Conservation (phyloP, 331 rosid species). For the Telfairia occidentalis region DNA sequence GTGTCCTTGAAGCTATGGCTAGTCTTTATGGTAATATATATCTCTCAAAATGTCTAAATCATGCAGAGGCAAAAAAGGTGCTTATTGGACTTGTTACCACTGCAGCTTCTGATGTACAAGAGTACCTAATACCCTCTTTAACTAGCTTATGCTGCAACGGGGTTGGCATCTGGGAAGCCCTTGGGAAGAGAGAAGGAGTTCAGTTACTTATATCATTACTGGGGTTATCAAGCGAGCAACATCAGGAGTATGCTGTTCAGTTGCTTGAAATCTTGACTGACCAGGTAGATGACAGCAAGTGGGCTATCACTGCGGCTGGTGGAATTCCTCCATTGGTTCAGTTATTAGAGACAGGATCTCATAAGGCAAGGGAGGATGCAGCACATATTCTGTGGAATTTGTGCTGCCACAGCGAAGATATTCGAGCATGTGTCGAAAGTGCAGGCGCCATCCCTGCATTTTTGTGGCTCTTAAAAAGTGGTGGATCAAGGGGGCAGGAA, state of each 20-base stretch:
- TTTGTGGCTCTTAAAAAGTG: conserved; percentile 83
- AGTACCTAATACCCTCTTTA: conserved; percentile 52
- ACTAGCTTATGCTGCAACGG: conserved; percentile 70
- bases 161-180: conserved; percentile 83
- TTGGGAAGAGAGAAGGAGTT: conserved; percentile 79
- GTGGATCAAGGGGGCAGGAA: conserved; percentile 78
- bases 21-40: conserved; percentile 69
- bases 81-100: conserved; percentile 79
- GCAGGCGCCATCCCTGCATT: conserved; percentile 93
- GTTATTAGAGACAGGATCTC: conserved; percentile 83
- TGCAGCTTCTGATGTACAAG: conserved; percentile 83
- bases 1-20: conserved; percentile 96
- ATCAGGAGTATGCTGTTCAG: conserved; percentile 88
- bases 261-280: conserved; percentile 71
- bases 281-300: conserved; percentile 90
- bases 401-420: conserved; percentile 95
- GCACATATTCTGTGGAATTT: conserved; percentile 88
- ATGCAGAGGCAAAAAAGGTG: conserved; percentile 77
- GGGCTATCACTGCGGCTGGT: conserved; percentile 99
- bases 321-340: conserved; percentile 96
- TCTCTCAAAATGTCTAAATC: conserved; percentile 60
- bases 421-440: conserved; percentile 93
- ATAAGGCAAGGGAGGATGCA: conserved; percentile 87
- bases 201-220: conserved; percentile 79
- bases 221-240: conserved; percentile 90